Conservation (phyloP, 768 basidiomycete genomes). For the Boletus patriciae region DNA sequence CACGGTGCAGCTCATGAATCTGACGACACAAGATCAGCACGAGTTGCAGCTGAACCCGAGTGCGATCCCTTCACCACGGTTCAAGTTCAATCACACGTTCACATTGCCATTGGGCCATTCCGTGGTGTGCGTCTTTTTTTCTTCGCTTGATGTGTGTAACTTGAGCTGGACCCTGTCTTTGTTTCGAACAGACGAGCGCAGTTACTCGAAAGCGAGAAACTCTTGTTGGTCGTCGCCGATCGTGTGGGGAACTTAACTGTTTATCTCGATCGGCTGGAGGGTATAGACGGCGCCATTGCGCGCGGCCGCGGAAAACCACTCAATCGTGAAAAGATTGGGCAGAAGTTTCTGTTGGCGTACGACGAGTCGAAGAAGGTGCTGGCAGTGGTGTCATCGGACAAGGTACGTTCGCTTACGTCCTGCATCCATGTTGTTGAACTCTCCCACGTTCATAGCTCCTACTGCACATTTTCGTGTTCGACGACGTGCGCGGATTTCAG, state of each 20-base stretch:
- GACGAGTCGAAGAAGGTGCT: conserved; percentile 54
- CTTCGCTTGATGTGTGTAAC: too few relatives aligned
- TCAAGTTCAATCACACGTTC: too few relatives aligned
- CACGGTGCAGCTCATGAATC: conserved; percentile 29
- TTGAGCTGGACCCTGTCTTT: too few relatives aligned
- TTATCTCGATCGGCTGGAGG: conserved; percentile 37
- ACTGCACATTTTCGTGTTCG: too few relatives aligned
- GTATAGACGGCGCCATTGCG: conserved; percentile 35
- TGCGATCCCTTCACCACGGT: too few relatives aligned
- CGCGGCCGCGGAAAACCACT: conserved; percentile 34
- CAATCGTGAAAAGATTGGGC: conserved; percentile 47
- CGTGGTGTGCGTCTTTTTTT: conserved; percentile 10
- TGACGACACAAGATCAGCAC: conserved; percentile 31
- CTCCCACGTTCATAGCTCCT: conserved; percentile 24
- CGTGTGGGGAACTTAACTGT: conserved; percentile 35
- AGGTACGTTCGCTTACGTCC: conserved; percentile 28
- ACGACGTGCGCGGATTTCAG: too few relatives aligned
- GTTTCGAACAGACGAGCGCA: conserved; percentile 43
- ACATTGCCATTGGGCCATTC: conserved; percentile 15
- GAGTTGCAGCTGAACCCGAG: conserved; percentile 4
- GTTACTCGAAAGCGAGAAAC: conserved; percentile 40
- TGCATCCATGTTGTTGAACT: rapidly evolving
- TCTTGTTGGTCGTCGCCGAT: conserved; percentile 45
- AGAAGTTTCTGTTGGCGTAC: conserved; percentile 46
- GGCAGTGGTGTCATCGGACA: conserved; percentile 43